Percentiles rank a stretch among this genome's conserved stretches.
These are phyloP conservation scores for Paulownia fortunei DNA, from an alignment of 257 asterid species.

Conservation along the genomic window DNA sequence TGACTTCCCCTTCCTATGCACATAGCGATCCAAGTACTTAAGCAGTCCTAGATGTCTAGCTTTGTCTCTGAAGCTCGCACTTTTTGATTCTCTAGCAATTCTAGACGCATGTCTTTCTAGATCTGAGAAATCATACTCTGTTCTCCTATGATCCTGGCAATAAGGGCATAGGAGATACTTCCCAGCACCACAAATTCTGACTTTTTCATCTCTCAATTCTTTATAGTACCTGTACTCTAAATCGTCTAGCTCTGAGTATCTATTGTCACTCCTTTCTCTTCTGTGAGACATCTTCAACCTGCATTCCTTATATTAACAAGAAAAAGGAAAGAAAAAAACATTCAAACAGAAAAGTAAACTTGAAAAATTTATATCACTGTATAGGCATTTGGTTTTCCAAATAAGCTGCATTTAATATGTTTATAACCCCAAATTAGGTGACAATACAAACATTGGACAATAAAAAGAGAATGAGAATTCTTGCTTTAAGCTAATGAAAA, in stretches of 20 bases:
- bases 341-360: not conserved
- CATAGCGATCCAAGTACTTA: slow-evolving; percentile 65
- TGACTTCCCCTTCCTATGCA: slow-evolving; percentile 30
- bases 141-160: slow-evolving; percentile 50
- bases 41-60: slow-evolving; percentile 75
- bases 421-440: not conserved
- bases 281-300: slow-evolving; percentile 60
- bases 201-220: slow-evolving; percentile 59
- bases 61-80: slow-evolving; percentile 63
- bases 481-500: not conserved
- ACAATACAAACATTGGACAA: not conserved
- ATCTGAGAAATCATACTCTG: slow-evolving; percentile 59
- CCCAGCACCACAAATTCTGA: slow-evolving; percentile 55
- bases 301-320: slow-evolving; percentile 4
- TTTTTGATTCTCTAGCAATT: slow-evolving; percentile 62
- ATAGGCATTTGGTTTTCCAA: not conserved
- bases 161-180: slow-evolving; percentile 64
- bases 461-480: not conserved
- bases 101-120: slow-evolving; percentile 74
- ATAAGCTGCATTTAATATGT: slow-evolving; percentile 13
- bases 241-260: slow-evolving; percentile 52
- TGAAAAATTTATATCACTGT: not conserved
- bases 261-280: slow-evolving; percentile 43
- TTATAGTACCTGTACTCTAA: slow-evolving; percentile 52
- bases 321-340: not conserved